Base-by-base conservation (phyloP, 2,329 filamentous ascomycete genomes). In the Ciborinia camelliae region DNA sequence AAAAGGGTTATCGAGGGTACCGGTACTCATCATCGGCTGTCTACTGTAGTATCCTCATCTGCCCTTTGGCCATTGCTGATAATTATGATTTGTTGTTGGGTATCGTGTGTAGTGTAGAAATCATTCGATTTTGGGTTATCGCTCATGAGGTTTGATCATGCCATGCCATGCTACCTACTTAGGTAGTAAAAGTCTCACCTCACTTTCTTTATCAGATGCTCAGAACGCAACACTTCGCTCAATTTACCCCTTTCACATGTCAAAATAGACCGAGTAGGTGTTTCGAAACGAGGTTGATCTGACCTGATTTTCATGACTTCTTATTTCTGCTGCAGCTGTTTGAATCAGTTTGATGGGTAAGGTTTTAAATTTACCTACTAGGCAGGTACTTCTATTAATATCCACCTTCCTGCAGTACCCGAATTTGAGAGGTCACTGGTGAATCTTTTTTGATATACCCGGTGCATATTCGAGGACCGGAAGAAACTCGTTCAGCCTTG, bases 381-480 rank as follows among this genome's bases (percentile, higher is more conserved):
- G 51, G 26, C 4, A 50, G 26, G 18, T 23, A 12, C 39, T 58
- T 10, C 26, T 28, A 41, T 28, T 58, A 0, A 58, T 45, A 58
- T 47, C 54, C 54, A 57, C 54, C 54, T n/a, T 57, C 37, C 54
- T 57, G 54, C 54, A 57, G 51, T 10, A 54, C 32, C 51, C 51
- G 51, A 53, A 23, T 23, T 53, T 35, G 32, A 37, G 51, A 37
- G 8, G 30, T 51, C 47, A 28, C 26, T 18, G 26, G 26, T 51
- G 28, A 51, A 6, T 30, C 32, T 20, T 39, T 26, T 20, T 18
- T 15, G 48, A 54, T 54, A 20, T 54, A 39, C 32, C 26, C 51
- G 32, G 51, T 54, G 10, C 32, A 39, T 26, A 54, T 54, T 14
- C 51, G 32, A 54, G 51, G 32, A 9, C 7, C 54, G 54, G 39